Conservation (phyloP, 768 basidiomycete genomes). For the Boletus speciosus region DNA sequence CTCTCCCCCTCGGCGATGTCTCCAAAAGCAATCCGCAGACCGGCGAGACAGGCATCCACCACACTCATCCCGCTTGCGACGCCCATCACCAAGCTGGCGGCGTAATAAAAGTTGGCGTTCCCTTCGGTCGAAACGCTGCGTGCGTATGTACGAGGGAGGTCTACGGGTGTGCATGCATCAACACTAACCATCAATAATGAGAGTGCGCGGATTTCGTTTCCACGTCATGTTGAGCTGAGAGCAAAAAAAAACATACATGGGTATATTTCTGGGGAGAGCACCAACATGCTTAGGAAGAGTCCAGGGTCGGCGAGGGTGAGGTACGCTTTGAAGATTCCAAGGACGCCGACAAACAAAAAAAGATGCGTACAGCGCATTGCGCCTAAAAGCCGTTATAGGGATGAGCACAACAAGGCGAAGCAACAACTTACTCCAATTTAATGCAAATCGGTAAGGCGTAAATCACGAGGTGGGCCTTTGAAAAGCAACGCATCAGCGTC, state of each 20-base stretch:
- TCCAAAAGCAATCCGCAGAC: constrained; percentile 72
- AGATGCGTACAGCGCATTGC: constrained; percentile 80
- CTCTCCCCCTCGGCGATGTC: constrained; percentile 39
- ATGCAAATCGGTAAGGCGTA: constrained; percentile 84
- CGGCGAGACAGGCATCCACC: constrained; percentile 79
- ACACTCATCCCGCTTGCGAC: constrained; percentile 81
- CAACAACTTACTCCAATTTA: constrained; percentile 68
- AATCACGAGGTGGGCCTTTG: constrained; percentile 76
- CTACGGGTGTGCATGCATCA: constrained; percentile 37
- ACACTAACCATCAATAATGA: background rate
- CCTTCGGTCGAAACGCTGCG: constrained; percentile 72
- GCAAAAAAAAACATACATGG: constrained; percentile 54
- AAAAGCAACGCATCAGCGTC: background rate
- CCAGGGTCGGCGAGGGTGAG: constrained; percentile 87
- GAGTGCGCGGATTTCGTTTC: background rate
- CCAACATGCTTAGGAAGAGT: constrained; percentile 79
- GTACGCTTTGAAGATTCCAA: constrained; percentile 88
- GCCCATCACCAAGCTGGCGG: constrained; percentile 90
- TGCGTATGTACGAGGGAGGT: constrained; percentile 83
- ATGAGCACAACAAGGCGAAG: background rate
- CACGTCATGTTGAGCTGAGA: background rate
- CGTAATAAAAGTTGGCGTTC: constrained; percentile 98
- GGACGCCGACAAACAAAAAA: constrained; percentile 74
- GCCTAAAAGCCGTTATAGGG: constrained; percentile 38
- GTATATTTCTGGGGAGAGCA: constrained; percentile 80